Evolutionary conservation across 192 early-diverging fungal species (phyloP), one percentile per base, ranked within the genome.

Genomic region (Mortierella hygrophila): DNA sequence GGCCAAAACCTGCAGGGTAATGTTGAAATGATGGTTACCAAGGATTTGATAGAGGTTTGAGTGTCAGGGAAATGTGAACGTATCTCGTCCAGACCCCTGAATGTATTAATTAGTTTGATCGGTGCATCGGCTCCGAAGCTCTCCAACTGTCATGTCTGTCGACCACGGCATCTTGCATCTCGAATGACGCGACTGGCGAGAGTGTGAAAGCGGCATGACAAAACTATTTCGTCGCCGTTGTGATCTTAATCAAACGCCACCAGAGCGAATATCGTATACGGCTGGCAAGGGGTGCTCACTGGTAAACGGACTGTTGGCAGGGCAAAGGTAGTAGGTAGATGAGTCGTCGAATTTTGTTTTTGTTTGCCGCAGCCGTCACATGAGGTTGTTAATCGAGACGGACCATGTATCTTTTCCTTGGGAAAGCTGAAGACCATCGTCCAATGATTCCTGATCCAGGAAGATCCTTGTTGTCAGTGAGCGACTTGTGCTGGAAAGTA

Each of bases 311-410:
- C 82, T 78, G 65, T n/a, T n/a, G n/a, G n/a, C n/a, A n/a, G n/a
- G n/a, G n/a, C n/a, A 78, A 78, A 83, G 76, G 57, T 74, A 83
- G 49, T 83, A 78, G 29, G 76, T 78, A 65, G 70, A 78, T 77
- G 76, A 76, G 69, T 78, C 76, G 60, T 83, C 72, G 69, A 78
- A 78, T 55, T 78, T 74, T 26, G 76, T 78, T 78, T 77, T 72
- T n/a, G 77, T 77, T 68, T 83, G 82, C 26, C 82, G 57, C 68
- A 73, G 23, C 77, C 78, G 82, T 60, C 76, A 77, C 57, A 78
- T 73, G 57, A 83, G 68, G 70, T 60, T 76, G 37, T 49, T 76
- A n/a, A 38, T 68, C 52, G 72, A 77, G 60, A 78, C 72, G 41
- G 76, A 78, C 72, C 76, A 77, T 78, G 76, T 74, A 47, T 77